Base-by-base conservation (phyloP, 2,329 filamentous ascomycete species). In the Xylariaceae sp. region DNA sequence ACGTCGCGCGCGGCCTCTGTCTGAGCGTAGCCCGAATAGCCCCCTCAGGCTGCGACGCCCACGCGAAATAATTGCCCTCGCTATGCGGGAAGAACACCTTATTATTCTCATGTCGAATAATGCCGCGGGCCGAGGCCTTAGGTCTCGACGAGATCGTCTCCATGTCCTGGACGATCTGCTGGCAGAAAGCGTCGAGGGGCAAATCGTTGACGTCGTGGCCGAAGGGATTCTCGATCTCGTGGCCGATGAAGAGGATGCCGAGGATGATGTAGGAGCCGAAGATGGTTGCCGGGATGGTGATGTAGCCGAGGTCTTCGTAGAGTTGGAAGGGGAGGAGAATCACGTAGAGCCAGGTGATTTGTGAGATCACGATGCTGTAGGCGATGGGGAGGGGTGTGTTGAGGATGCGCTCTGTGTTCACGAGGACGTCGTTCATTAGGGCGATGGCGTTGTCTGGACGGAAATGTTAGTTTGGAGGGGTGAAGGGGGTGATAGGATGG, bases 321-420 rank as follows among this genome's bases (percentile, higher is more conserved):
- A 95, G 83, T 75, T 95, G 90, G 80, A 94, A 94, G 4, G 90
- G 90, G 1, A 95, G 81, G 37, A 90, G 80, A 66, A 91, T 76
- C 56, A 94, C 86, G 74, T 94, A 95, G 55, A 92, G 82, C 85
- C 89, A 92, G 37, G 90, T 90, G 70, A 94, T 93, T 72, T 95
- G 90, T 17, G 87, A 86, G 72, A 94, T 92, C 67, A 89, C 85
- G 67, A 95, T 94, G 65, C 83, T 85, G 77, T 95, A 95, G 51
- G 90, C 90, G 58, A 91, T 82, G 2, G 90, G 90, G 0, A 95
- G 82, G 1, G 90, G 90, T 0, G 90, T 95, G 72, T 88, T 89
- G 37, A 93, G 83, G 17, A 95, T 86, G 63, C 90, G 87, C 70
- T 94, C 89, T 52, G 86, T 86, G 60, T 87, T 86, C 13, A 84